These are phyloP conservation scores for Coemansia sp. DNA, from an alignment of 192 early-diverging fungal species.

Conservation along the genomic window DNA sequence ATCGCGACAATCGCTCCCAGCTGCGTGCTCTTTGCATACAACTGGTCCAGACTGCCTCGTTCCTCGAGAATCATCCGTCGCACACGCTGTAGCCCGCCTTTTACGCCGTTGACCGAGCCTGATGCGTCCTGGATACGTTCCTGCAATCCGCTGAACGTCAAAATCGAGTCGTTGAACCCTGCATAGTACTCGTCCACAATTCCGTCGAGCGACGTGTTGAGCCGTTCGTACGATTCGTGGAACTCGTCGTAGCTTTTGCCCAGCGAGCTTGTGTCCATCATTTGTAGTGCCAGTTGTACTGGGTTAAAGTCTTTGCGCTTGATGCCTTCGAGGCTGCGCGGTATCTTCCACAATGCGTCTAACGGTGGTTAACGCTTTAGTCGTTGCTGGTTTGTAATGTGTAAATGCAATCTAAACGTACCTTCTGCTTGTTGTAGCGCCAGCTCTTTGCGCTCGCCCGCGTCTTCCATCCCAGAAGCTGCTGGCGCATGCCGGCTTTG, in stretches of 20 bases:
- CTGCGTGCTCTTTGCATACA: conserved; percentile 74
- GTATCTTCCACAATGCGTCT: conserved; percentile 54
- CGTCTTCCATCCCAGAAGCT: not conserved
- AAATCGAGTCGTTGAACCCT: conserved; percentile 79
- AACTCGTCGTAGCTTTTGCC: conserved; percentile 70
- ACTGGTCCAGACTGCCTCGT: conserved; percentile 64
- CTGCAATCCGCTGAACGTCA: conserved; percentile 76
- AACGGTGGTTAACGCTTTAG: not conserved
- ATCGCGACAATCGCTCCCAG: conserved; percentile 76
- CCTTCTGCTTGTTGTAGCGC: conserved; percentile 50
- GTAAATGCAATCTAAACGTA: conserved; percentile 3
- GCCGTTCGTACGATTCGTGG: conserved; percentile 54
- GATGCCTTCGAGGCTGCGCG: conserved; percentile 45
- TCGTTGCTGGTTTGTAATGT: not conserved
- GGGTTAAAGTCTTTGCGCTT: conserved; percentile 66
- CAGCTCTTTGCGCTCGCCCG: conserved; percentile 39
- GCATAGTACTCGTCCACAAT: conserved; percentile 80
- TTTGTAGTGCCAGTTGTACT: conserved; percentile 66
- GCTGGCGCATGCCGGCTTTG: conserved; percentile 9
- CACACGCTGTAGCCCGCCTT: conserved; percentile 63
- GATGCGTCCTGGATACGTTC: conserved; percentile 69
- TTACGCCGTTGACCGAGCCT: conserved; percentile 62
- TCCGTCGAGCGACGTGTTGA: conserved; percentile 67
- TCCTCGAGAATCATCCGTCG: conserved; percentile 64
- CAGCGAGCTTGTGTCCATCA: conserved; percentile 74